A percentile compares a stretch with the other conserved stretches of the same genome.
Evolutionary conservation across 805 yeast species (phyloP).

Genomic region (Starmerella asiatica): DNA sequence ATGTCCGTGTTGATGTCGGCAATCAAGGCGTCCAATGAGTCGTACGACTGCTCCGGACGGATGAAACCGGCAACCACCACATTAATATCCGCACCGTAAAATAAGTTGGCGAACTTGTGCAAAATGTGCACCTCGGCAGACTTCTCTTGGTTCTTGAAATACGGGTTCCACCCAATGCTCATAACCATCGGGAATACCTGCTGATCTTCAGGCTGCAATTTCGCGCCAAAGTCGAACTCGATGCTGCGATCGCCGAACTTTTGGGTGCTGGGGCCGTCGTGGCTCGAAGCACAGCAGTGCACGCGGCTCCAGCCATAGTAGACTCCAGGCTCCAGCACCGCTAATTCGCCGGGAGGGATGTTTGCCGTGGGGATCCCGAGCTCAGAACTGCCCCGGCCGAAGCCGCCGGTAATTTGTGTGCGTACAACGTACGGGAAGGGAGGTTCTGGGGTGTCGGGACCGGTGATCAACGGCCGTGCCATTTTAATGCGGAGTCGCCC

Average conservation of each 20-base stretch:
- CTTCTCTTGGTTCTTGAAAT: constrained; percentile 61
- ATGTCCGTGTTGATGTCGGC: constrained; percentile 75
- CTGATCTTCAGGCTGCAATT: constrained; percentile 30
- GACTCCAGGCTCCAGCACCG: constrained; percentile 54
- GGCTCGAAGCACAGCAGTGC: constrained; percentile 20
- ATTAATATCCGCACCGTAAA: constrained; percentile 69
- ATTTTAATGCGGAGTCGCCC: neutral
- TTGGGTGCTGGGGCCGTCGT: neutral
- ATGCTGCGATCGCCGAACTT: constrained; percentile 26
- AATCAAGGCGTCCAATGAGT: constrained; percentile 70
- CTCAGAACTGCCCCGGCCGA: constrained; percentile 90
- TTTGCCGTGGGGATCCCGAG: constrained; percentile 95
- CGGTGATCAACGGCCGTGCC: constrained; percentile 24
- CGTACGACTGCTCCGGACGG: constrained; percentile 80
- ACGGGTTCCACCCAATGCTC: constrained; percentile 95
- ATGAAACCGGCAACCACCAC: constrained; percentile 74
- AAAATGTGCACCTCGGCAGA: constrained; percentile 77
- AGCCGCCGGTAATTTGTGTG: constrained; percentile 55
- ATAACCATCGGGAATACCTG: constrained; percentile 72
- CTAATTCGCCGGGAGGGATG: constrained; percentile 45
- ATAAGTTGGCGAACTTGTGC: constrained; percentile 50
- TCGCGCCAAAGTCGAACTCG: constrained; percentile 48
- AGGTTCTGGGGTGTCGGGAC: constrained; percentile 23
- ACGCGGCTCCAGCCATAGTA: constrained; percentile 68
- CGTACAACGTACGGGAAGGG: constrained; percentile 29